These are phyloP conservation scores for Venustampulla echinocandica DNA, from an alignment of 495 filamentous ascomycete species.

Conservation along the genomic window DNA sequence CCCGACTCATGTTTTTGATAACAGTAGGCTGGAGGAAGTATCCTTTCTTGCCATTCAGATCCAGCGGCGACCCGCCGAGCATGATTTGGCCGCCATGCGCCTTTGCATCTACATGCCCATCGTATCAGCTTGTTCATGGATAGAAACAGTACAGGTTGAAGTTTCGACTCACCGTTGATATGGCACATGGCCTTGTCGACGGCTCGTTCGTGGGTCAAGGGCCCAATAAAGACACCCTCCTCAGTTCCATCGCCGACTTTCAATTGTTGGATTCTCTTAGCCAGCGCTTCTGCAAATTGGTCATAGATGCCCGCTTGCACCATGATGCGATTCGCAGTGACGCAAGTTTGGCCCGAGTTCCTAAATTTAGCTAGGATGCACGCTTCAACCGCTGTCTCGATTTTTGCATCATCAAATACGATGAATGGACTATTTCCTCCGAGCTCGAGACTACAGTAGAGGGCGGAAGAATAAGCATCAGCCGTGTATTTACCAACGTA, in stretches of 20 bases:
- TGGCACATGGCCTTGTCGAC: slow-evolving; percentile 66
- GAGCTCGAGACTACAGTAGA: slow-evolving; percentile 72
- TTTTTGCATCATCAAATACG: slow-evolving; percentile 79
- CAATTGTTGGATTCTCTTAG: slow-evolving; percentile 62
- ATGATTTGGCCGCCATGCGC: slow-evolving; percentile 62
- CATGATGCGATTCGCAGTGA: slow-evolving; percentile 79
- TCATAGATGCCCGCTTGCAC: slow-evolving; percentile 72
- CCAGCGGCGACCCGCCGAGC: slow-evolving; percentile 56
- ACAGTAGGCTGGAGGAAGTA: slow-evolving; percentile 79
- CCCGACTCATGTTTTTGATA: slow-evolving; percentile 60
- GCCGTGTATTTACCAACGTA: too few relatives aligned
- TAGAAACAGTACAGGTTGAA: slow-evolving; percentile 52
- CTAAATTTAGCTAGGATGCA: slow-evolving; percentile 73
- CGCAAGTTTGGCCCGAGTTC: slow-evolving; percentile 78
- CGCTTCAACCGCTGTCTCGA: slow-evolving; percentile 65
- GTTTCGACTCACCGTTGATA: slow-evolving; percentile 51
- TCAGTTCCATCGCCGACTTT: slow-evolving; percentile 68
- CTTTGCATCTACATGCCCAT: slow-evolving; percentile 61
- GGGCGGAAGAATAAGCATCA: too few relatives aligned
- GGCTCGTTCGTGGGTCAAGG: slow-evolving; percentile 67
- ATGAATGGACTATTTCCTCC: slow-evolving; percentile 89
- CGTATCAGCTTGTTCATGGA: slow-evolving; percentile 45
- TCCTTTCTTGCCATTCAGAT: slow-evolving; percentile 49
- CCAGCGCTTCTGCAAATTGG: slow-evolving; percentile 58
- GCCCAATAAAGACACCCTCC: slow-evolving; percentile 61